phyloP scores from a whole-genome alignment of 805 yeast genomes.

The Metschnikowia peoriensis region DNA sequence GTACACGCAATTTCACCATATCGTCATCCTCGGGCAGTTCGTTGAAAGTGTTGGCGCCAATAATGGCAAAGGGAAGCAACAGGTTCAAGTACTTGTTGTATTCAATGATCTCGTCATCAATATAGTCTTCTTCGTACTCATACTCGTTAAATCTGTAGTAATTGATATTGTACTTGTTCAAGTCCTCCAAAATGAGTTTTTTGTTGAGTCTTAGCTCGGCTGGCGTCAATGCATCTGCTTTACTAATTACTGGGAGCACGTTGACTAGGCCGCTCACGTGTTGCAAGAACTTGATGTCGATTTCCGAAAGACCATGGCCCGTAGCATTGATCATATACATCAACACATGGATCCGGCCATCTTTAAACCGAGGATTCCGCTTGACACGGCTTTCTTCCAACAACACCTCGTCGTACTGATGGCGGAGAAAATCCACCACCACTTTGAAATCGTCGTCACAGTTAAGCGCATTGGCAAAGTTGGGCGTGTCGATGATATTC shows the following conservation, averaged over 20 bases:
- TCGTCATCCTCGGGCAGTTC: conserved; percentile 33
- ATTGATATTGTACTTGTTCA: conserved; percentile 66
- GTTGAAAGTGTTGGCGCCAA: conserved; percentile 65
- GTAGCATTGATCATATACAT: conserved; percentile 46
- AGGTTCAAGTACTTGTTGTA: conserved; percentile 64
- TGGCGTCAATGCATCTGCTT: conserved; percentile 43
- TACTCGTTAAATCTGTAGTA: conserved; percentile 68
- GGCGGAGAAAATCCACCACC: conserved; percentile 74
- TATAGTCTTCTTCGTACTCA: conserved; percentile 48
- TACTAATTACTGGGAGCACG: conserved; percentile 43
- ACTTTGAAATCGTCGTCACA: conserved; percentile 65
- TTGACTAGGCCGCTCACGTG: conserved; percentile 43
- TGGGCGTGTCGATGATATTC: conserved; percentile 79
- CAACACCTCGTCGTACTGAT: conserved; percentile 79
- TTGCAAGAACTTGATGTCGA: conserved; percentile 42
- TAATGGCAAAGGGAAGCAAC: conserved; percentile 63
- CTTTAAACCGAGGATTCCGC: conserved; percentile 82
- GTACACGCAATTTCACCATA: conserved; percentile 51
- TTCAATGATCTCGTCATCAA: conserved; percentile 62
- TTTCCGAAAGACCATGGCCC: conserved; percentile 43
- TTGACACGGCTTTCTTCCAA: conserved; percentile 78
- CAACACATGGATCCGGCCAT: conserved; percentile 72
- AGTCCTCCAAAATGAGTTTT: conserved; percentile 71
- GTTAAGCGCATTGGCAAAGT: conserved; percentile 74
- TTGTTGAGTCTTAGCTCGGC: conserved; percentile 63